A percentile compares a stretch with the other conserved stretches of the same genome.
Evolutionary conservation across 2,329 filamentous ascomycete genomes (phyloP).

Genomic region (Sphaerostilbella broomeana): DNA sequence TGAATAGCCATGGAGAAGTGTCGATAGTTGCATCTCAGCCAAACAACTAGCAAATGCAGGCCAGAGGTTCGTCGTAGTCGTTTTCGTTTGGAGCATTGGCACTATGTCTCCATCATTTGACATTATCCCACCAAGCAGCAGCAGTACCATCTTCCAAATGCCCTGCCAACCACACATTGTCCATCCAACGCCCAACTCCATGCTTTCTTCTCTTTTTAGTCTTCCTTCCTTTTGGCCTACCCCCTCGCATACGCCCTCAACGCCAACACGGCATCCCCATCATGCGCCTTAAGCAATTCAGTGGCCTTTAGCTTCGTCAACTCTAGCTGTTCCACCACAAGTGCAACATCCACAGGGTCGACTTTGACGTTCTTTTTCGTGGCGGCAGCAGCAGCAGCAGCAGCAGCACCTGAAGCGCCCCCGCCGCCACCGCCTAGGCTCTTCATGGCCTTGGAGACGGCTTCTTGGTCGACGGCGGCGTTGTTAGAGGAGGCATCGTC

Average conservation of each 20-base stretch:
- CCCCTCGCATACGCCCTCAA: slow-evolving; percentile 49
- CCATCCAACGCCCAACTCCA: too few relatives aligned
- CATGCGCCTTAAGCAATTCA: slow-evolving; percentile 64
- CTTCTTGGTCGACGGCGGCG: slow-evolving; percentile 61
- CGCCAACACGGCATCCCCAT: slow-evolving; percentile 62
- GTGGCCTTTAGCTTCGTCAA: slow-evolving; percentile 65
- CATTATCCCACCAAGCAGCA: too few relatives aligned
- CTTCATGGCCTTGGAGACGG: slow-evolving; percentile 66
- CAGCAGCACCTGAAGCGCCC: slow-evolving; percentile 25
- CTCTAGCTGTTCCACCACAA: slow-evolving; percentile 69
- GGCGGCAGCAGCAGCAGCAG: slow-evolving; percentile 22
- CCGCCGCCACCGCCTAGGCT: slow-evolving; percentile 35
- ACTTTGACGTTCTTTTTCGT: slow-evolving; percentile 63
- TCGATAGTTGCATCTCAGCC: too few relatives aligned
- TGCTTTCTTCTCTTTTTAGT: background rate
- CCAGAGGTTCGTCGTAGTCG: too few relatives aligned
- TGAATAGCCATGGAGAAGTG: too few relatives aligned
- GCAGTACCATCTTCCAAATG: background rate
- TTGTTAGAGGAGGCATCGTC: slow-evolving; percentile 39
- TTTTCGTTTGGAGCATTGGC: too few relatives aligned
- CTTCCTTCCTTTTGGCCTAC: slow-evolving; percentile 3
- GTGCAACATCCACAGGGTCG: slow-evolving; percentile 60
- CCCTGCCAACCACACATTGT: background rate
- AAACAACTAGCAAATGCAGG: too few relatives aligned
- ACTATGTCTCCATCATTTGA: too few relatives aligned